Base-by-base conservation (phyloP, 352 stramenopile genomes). In the Globisporangium canariense region DNA sequence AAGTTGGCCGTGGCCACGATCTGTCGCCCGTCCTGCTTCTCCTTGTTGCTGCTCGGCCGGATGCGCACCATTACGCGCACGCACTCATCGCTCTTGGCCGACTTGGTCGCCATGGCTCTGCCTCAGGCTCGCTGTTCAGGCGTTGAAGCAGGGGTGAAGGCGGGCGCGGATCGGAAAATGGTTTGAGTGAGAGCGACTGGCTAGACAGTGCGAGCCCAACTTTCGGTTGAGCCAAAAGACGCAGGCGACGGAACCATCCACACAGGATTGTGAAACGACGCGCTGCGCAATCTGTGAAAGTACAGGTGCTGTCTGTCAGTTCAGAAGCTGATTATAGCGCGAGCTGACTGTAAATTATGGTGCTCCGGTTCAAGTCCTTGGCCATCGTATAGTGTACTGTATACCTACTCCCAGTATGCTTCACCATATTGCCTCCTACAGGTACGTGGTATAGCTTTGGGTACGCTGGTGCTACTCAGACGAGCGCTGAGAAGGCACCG, bases 41-140 rank as follows among this genome's bases (percentile, higher is more conserved):
- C 96, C 67, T 97, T 98, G 52, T 73, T 86, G 76, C 87, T 98
- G 67, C 98, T 91, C 32, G 97, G 97, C 6, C 97, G 93, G 67
- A 98, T 96, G 62, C 96, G 90, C 56, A 99, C 97, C 68, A 99
- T 96, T 20, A 99, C 96, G 58, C 96, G 96, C 16, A 99, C 96
- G 60, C 90, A 97, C 66, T 99, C 97, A 70, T 93, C 86, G 54
- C 77, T 83, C 71, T 92, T 92, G 60, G 77, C 69, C 10, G 66
- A 55, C 62, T 83, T 79, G 7, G 68, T 71, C 53, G 73, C 69
- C 71, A 80, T 85, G 30, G 41, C 53, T 32, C 8, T 22, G 18
- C n/a, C 32, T 36, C 4, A 36, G 4, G 32, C 32, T 36, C 45
- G 45, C 45, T 53, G 25, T 52, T 13, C 6, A 30, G n/a, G 45